Evolutionary conservation across 352 stramenopile genomes (phyloP).

Genomic region (Nothophytophthora sp.): DNA sequence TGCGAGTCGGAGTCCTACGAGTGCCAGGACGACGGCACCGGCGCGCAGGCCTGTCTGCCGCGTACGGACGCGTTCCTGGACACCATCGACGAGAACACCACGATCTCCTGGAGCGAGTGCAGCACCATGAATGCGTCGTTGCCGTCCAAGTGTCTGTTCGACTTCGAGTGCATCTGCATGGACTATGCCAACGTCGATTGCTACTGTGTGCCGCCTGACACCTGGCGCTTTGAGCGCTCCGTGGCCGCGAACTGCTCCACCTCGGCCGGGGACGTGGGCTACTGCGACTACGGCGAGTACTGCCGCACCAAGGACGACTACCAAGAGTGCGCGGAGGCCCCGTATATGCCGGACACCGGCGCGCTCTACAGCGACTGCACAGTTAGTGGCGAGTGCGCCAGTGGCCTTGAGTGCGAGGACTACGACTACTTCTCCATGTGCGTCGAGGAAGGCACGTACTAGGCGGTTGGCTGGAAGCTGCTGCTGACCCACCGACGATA

Average conservation of each 20-base stretch:
- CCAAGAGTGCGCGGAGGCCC: slow-evolving; percentile 47
- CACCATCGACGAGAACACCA: slow-evolving; percentile 33
- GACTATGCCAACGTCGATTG: slow-evolving; percentile 46
- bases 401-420: slow-evolving; percentile 38
- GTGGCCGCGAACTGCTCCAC: slow-evolving; percentile 38
- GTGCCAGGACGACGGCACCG: slow-evolving; percentile 42
- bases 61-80: slow-evolving; percentile 47
- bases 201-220: slow-evolving; percentile 51
- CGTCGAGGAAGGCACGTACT: slow-evolving; percentile 21
- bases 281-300: slow-evolving; percentile 53
- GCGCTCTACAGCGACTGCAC: slow-evolving; percentile 49
- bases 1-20: slow-evolving; percentile 38
- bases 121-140: slow-evolving; percentile 27
- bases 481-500: neutral
- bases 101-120: slow-evolving; percentile 44
- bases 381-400: slow-evolving; percentile 28
- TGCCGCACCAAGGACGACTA: slow-evolving; percentile 51
- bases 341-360: slow-evolving; percentile 41
- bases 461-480: no score
- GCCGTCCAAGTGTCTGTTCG: slow-evolving; percentile 51
- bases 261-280: slow-evolving; percentile 22
- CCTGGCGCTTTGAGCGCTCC: slow-evolving; percentile 36
- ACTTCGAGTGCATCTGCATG: slow-evolving; percentile 46
- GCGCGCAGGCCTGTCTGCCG: slow-evolving; percentile 33
- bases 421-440: slow-evolving; percentile 45